Percentiles rank a stretch among this genome's conserved stretches.
phyloP scores from a whole-genome alignment of 176 grass and related monocot genomes.

The Rhynchospora pubera region DNA sequence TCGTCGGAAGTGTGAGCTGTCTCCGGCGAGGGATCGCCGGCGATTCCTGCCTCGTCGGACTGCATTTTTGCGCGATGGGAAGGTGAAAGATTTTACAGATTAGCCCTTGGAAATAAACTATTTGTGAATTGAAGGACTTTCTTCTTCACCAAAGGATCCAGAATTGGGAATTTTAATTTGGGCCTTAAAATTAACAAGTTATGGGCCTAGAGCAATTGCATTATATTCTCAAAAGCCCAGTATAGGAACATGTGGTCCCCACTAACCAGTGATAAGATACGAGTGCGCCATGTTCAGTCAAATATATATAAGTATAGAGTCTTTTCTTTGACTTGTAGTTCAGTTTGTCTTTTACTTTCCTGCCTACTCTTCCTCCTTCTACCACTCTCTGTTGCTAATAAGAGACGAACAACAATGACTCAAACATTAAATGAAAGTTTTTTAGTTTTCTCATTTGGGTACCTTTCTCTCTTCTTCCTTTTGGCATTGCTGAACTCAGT shows the following conservation, averaged over 20 bases:
- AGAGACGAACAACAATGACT: background rate
- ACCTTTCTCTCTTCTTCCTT: background rate
- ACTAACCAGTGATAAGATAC: background rate
- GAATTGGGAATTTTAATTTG: no score
- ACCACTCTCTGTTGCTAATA: background rate
- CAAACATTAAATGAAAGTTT: no score
- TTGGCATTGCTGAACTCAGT: background rate
- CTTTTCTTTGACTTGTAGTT: constrained; percentile 8
- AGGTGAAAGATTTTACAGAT: background rate
- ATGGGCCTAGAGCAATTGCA: background rate
- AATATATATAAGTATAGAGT: background rate
- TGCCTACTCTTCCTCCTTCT: constrained; percentile 25
- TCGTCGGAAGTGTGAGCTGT: background rate
- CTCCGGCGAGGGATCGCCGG: constrained; percentile 7
- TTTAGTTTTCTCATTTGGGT: background rate
- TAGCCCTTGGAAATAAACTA: background rate
- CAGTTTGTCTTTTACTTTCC: constrained; percentile 7
- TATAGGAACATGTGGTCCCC: background rate
- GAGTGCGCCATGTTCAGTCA: background rate
- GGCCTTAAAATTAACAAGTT: no score
- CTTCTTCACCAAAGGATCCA: no score
- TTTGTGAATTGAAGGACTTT: background rate
- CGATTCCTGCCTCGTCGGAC: background rate
- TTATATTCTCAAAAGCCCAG: background rate
- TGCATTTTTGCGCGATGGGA: background rate